Conservation (phyloP, 2,329 filamentous ascomycete species). For the Penicillium sp. region DNA sequence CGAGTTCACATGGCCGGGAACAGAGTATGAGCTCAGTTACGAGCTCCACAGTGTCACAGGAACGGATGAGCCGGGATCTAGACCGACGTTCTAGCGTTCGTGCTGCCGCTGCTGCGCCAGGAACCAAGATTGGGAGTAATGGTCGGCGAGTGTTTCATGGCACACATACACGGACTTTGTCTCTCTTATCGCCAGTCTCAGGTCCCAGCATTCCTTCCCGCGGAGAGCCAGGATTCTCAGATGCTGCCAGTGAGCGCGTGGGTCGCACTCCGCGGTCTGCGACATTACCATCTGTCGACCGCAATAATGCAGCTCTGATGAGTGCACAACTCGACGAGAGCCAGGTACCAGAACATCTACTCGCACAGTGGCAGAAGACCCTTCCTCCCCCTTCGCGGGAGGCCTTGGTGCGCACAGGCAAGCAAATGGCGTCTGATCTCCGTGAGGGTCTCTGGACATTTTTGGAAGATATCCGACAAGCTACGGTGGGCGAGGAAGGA, state of each 20-base stretch:
- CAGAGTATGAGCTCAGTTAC: constrained; percentile 29
- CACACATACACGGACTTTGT: constrained; percentile 67
- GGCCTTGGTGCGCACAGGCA: constrained; percentile 57
- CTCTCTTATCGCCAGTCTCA: constrained; percentile 68
- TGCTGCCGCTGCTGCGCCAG: constrained; percentile 41
- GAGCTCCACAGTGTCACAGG: constrained; percentile 30
- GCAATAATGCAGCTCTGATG: constrained; percentile 25
- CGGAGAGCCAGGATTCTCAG: constrained; percentile 20
- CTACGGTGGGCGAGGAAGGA: constrained; percentile 91
- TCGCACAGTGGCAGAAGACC: constrained; percentile 43
- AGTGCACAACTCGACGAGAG: constrained; percentile 21
- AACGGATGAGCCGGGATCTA: constrained; percentile 58
- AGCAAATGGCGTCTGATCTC: constrained; percentile 86
- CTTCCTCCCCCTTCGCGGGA: constrained; percentile 50
- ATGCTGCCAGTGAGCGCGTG: constrained; percentile 25
- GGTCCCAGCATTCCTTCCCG: constrained; percentile 17
- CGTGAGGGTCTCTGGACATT: constrained; percentile 90
- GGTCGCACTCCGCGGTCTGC: constrained; percentile 42
- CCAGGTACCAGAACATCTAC: constrained; percentile 37
- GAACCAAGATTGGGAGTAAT: constrained; percentile 37
- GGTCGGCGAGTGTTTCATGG: constrained; percentile 67
- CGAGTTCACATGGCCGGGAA: constrained; percentile 25
- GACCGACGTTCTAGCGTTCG: constrained; percentile 72
- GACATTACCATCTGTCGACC: constrained; percentile 44
- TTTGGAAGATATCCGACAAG: constrained; percentile 90